Evolutionary conservation across 371 early-diverging fungal species (phyloP).

Genomic region (Mucor lusitanicus): DNA sequence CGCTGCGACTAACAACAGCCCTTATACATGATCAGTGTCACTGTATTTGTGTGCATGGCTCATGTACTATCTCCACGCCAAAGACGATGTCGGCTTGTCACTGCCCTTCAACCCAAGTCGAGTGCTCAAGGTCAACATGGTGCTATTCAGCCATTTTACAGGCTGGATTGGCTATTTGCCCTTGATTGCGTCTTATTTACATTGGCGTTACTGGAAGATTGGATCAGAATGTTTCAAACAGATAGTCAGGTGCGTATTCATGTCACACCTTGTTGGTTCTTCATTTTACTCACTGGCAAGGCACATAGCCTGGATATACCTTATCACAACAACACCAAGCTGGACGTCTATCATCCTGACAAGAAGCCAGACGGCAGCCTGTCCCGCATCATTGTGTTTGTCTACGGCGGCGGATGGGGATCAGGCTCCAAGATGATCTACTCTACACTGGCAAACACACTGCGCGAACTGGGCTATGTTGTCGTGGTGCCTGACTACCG

Average conservation of each 20-base stretch:
- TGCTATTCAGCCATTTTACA: constrained; percentile 19
- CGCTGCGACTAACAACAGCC: background rate
- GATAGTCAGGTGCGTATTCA: constrained; percentile 40
- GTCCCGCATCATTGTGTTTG: constrained; percentile 69
- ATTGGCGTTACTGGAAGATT: constrained; percentile 46
- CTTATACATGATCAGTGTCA: constrained; percentile 29
- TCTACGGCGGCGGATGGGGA: constrained; percentile 78
- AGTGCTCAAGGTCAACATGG: constrained; percentile 46
- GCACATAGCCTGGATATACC: constrained; percentile 34
- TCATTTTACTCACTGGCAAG: background rate
- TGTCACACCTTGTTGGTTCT: background rate
- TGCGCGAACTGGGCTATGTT: constrained; percentile 67
- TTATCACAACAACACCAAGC: constrained; percentile 23
- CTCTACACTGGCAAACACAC: constrained; percentile 62
- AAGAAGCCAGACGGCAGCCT: background rate
- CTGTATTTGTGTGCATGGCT: constrained; percentile 58
- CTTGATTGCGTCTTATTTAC: constrained; percentile 33
- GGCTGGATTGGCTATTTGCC: constrained; percentile 41
- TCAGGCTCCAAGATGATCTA: constrained; percentile 65
- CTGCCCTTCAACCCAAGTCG: constrained; percentile 47
- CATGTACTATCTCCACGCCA: constrained; percentile 41
- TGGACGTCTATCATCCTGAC: constrained; percentile 46
- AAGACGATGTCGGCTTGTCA: constrained; percentile 38
- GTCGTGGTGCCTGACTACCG: constrained; percentile 78
- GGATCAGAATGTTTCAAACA: constrained; percentile 32